Conservation (phyloP, 1,139 yeast genomes). For the Blastobotrys aristatus region DNA sequence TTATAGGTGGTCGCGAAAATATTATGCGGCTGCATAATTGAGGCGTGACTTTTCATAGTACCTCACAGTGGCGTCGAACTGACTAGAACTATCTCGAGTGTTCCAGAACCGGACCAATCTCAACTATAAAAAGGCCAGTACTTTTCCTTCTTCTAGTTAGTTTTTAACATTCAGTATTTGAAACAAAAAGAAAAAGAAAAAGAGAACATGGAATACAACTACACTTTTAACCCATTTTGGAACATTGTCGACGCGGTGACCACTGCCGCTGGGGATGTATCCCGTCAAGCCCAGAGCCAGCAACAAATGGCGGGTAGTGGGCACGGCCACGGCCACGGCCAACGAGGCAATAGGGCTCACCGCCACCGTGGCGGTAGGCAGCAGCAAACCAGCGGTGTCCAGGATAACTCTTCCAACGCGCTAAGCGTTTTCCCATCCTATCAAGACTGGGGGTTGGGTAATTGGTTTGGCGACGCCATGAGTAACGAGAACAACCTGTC, state of each 20-base stretch:
- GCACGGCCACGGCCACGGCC: background rate
- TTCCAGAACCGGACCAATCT: background rate
- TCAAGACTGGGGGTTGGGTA: background rate
- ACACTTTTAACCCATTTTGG: slow-evolving; percentile 10
- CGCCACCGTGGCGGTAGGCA: background rate
- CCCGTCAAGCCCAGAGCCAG: background rate
- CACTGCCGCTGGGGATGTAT: background rate
- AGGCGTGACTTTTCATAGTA: too few species aligned
- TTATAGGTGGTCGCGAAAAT: too few species aligned
- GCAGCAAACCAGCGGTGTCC: background rate
- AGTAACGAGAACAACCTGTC: too few species aligned
- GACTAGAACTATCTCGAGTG: too few species aligned
- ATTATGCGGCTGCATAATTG: too few species aligned
- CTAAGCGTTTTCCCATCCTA: too few species aligned
- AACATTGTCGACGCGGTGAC: slow-evolving; percentile 10
- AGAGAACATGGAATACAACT: background rate
- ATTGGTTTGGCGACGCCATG: background rate
- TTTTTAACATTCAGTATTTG: background rate
- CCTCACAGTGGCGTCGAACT: too few species aligned
- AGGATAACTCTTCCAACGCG: too few species aligned
- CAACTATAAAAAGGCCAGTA: background rate
- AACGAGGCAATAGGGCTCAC: too few species aligned
- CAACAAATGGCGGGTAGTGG: background rate
- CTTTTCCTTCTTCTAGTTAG: background rate
- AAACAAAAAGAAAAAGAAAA: background rate